phyloP scores from a whole-genome alignment of 164 flowering plant species.

The Paratinospora sagittata region DNA sequence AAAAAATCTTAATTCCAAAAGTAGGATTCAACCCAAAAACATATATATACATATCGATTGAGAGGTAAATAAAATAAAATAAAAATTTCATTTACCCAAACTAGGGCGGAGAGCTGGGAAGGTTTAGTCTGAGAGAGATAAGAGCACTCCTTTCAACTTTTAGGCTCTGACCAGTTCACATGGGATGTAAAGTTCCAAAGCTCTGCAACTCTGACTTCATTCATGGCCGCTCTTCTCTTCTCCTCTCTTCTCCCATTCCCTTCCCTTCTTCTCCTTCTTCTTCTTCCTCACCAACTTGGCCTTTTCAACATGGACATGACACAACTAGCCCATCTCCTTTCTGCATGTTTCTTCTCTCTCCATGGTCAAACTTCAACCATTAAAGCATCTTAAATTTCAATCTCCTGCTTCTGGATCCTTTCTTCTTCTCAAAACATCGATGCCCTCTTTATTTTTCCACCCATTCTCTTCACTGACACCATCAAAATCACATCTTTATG shows the following conservation, averaged over 20 bases:
- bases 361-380: background rate
- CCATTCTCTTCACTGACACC: slow-evolving; percentile 7
- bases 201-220: background rate
- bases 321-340: background rate
- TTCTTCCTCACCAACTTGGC: no score
- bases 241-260: background rate
- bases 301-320: background rate
- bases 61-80: no score
- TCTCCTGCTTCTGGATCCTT: background rate
- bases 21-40: no score
- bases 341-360: background rate
- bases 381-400: background rate
- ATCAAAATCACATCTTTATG: slow-evolving; percentile 15
- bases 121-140: background rate
- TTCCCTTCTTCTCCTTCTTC: background rate
- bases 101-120: no score
- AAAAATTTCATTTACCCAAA: no score
- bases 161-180: background rate
- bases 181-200: background rate
- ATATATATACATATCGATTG: no score
- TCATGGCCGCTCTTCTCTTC: slow-evolving; percentile 1
- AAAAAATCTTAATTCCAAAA: no score
- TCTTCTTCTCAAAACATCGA: background rate
- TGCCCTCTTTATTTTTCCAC: background rate
- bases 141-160: background rate